Conservation (phyloP, 208 protist species). For the Trypanosoma vivax region DNA sequence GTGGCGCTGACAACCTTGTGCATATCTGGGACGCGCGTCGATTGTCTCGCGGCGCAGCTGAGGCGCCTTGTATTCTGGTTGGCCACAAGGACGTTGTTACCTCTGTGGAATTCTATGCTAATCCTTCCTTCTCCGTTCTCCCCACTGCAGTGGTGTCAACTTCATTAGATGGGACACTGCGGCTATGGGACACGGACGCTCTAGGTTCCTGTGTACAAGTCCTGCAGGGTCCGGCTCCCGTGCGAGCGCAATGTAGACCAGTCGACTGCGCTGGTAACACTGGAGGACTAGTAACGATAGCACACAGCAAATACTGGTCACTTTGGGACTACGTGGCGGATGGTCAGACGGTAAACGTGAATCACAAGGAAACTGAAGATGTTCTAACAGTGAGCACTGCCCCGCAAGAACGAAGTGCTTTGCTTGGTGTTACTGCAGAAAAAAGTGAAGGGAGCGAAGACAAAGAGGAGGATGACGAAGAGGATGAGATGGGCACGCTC, state of each 20-base stretch:
- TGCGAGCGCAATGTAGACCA: slow-evolving; percentile 58
- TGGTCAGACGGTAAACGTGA: slow-evolving; percentile 19
- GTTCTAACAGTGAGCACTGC: slow-evolving; percentile 1
- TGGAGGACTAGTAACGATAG: slow-evolving; percentile 22
- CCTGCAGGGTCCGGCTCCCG: slow-evolving; percentile 34
- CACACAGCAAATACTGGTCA: slow-evolving; percentile 58
- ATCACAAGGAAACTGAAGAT: slow-evolving; percentile 14
- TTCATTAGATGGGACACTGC: slow-evolving; percentile 68
- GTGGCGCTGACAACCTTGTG: slow-evolving; percentile 57
- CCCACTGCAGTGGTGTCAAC: slow-evolving; percentile 59
- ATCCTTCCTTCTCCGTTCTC: slow-evolving; percentile 28
- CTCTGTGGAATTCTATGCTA: slow-evolving; percentile 57
- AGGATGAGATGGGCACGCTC: slow-evolving; percentile 22
- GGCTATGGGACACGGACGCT: slow-evolving; percentile 69
- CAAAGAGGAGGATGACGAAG: slow-evolving; percentile 26
- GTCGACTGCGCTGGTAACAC: slow-evolving; percentile 24
- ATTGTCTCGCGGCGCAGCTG: slow-evolving; percentile 23
- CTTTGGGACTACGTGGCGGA: slow-evolving; percentile 37
- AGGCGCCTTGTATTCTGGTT: slow-evolving; percentile 44
- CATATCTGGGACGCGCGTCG: slow-evolving; percentile 75
- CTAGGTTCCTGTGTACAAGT: slow-evolving; percentile 42
- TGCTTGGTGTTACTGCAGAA: slow-evolving; percentile 5
- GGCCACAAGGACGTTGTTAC: slow-evolving; percentile 82
- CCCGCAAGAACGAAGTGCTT: slow-evolving; percentile 1
- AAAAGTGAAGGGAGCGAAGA: slow-evolving; percentile 12